A percentile compares a stretch with the other conserved stretches of the same genome.
Evolutionary conservation across 2,329 filamentous ascomycete species (phyloP).

Genomic region (Scolecobasidium constrictum): DNA sequence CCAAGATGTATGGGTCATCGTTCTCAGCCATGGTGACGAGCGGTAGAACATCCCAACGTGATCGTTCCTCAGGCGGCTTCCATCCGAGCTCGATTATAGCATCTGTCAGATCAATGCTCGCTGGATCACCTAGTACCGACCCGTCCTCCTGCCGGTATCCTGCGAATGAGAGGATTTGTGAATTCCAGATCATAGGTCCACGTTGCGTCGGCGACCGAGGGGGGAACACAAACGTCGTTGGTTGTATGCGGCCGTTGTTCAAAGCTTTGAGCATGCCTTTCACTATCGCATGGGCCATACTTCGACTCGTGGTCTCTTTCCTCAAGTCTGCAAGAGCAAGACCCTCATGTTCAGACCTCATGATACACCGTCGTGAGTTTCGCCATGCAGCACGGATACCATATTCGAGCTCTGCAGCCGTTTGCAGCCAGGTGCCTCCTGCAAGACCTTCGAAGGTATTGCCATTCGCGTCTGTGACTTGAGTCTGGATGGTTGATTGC

Average conservation of each 20-base stretch:
- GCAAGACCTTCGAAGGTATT: background rate
- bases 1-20: slow-evolving; percentile 16
- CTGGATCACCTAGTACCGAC: slow-evolving; percentile 17
- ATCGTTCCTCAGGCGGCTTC: slow-evolving; percentile 15
- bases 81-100: slow-evolving; percentile 19
- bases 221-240: slow-evolving; percentile 17
- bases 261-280: slow-evolving; percentile 14
- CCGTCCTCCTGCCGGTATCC: slow-evolving; percentile 16
- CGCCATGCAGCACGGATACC: slow-evolving; percentile 16
- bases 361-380: slow-evolving; percentile 19
- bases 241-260: slow-evolving; percentile 12
- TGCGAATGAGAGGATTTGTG: slow-evolving; percentile 18
- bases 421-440: slow-evolving; percentile 14
- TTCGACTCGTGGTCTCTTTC: slow-evolving; percentile 14
- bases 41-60: slow-evolving; percentile 19
- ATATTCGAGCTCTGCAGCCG: slow-evolving; percentile 12
- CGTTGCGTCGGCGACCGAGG: slow-evolving; percentile 13
- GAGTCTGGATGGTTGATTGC: slow-evolving; percentile 5
- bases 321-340: slow-evolving; percentile 16
- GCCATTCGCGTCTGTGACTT: slow-evolving; percentile 3
- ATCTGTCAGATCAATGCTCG: slow-evolving; percentile 16
- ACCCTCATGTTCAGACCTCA: slow-evolving; percentile 15
- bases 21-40: slow-evolving; percentile 19
- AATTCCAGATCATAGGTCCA: slow-evolving; percentile 19
- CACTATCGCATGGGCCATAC: slow-evolving; percentile 15